Conservation (phyloP, 2,329 filamentous ascomycete species). For the Elsinoe fawcettii region DNA sequence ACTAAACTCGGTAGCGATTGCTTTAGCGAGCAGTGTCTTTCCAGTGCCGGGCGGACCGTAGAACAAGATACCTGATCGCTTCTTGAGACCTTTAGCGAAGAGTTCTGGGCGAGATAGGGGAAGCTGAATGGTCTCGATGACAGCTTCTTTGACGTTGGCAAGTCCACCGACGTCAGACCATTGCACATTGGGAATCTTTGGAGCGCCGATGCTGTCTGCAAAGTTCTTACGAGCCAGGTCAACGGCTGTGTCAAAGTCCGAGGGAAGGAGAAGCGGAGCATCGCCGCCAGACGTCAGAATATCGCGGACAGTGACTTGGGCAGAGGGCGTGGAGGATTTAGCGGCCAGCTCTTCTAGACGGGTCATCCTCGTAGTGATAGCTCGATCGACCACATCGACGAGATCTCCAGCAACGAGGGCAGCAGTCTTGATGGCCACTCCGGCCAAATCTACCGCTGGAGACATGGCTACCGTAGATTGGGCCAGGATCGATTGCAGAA, state of each 20-base stretch:
- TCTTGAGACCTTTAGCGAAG: conserved; percentile 97
- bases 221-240: conserved; percentile 97
- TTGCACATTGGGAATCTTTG: conserved; percentile 93
- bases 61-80: conserved; percentile 86
- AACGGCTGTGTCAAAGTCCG: conserved; percentile 86
- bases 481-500: conserved; percentile 69
- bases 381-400: conserved; percentile 87
- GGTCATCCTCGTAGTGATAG: conserved; percentile 65
- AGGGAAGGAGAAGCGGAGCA: conserved; percentile 65
- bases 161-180: conserved; percentile 96
- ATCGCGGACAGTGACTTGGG: conserved; percentile 57
- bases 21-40: conserved; percentile 87
- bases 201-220: conserved; percentile 90
- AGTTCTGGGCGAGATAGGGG: conserved; percentile 86
- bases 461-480: conserved; percentile 70
- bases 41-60: conserved; percentile 87
- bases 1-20: conserved; percentile 87
- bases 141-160: conserved; percentile 90
- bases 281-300: conserved; percentile 82
- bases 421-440: conserved; percentile 88
- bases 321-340: conserved; percentile 32
- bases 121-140: conserved; percentile 91
- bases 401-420: conserved; percentile 90
- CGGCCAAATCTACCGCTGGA: conserved; percentile 71
- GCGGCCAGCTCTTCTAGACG: conserved; percentile 67